Evolutionary conservation across 208 protist genomes (phyloP).

Genomic region (Leishmania lainsoni): DNA sequence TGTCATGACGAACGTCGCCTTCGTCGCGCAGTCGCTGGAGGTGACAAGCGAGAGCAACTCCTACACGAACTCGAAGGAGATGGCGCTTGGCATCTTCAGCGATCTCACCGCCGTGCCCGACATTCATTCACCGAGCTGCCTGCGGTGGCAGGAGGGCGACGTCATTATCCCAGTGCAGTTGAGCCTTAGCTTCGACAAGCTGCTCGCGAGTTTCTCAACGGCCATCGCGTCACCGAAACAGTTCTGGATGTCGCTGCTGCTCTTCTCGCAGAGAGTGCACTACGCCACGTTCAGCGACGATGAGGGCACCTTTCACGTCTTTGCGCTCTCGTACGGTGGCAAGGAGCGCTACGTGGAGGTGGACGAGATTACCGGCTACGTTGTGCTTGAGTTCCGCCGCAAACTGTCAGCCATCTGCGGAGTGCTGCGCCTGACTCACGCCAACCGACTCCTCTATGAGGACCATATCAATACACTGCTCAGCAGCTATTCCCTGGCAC

Average conservation of each 20-base stretch:
- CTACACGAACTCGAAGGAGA: slow-evolving; percentile 73
- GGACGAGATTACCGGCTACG: slow-evolving; percentile 57
- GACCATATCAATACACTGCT: slow-evolving; percentile 56
- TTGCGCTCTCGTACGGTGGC: slow-evolving; percentile 64
- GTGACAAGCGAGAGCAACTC: slow-evolving; percentile 74
- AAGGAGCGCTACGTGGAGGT: slow-evolving; percentile 72
- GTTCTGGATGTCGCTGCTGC: slow-evolving; percentile 73
- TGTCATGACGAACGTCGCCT: slow-evolving; percentile 67
- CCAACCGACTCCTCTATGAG: slow-evolving; percentile 55
- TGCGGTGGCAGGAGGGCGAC: slow-evolving; percentile 61
- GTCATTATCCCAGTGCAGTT: slow-evolving; percentile 76
- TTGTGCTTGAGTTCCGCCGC: slow-evolving; percentile 72
- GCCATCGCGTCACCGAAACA: slow-evolving; percentile 61
- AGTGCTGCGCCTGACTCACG: slow-evolving; percentile 62
- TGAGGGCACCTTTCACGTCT: slow-evolving; percentile 73
- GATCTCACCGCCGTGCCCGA: slow-evolving; percentile 79
- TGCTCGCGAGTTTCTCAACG: slow-evolving; percentile 74
- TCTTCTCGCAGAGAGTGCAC: slow-evolving; percentile 58
- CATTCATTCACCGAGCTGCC: slow-evolving; percentile 68
- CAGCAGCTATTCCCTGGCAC: slow-evolving; percentile 39
- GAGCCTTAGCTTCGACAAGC: slow-evolving; percentile 64
- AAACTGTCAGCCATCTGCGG: slow-evolving; percentile 62
- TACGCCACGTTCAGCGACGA: slow-evolving; percentile 81
- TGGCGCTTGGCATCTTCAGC: slow-evolving; percentile 71
- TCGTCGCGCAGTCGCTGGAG: slow-evolving; percentile 55